Conservation (phyloP, 805 yeast species). For the Candida dajiaensis region DNA sequence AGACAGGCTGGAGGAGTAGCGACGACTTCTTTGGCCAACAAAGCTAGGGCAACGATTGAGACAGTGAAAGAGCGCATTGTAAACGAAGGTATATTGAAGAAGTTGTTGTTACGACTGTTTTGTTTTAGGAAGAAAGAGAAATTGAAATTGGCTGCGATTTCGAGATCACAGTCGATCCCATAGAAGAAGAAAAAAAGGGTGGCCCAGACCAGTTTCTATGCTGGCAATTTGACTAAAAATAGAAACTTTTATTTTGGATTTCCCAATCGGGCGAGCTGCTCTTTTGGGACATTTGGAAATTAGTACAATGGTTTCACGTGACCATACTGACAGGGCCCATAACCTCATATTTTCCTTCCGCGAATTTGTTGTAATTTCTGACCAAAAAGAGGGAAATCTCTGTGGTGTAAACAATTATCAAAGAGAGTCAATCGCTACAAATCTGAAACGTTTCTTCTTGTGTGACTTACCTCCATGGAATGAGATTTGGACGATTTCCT, state of each 20-base stretch:
- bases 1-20: slow-evolving; percentile 89
- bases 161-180: neutral
- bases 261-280: neutral
- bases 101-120: neutral
- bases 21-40: slow-evolving; percentile 24
- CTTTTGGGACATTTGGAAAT: neutral
- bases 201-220: neutral
- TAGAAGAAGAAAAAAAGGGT: neutral
- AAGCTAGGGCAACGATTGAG: slow-evolving; percentile 14
- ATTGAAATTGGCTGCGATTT: neutral
- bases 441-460: neutral
- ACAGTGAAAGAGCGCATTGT: slow-evolving; percentile 11
- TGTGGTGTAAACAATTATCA: too few species aligned
- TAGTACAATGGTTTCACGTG: neutral
- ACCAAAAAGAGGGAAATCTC: too few species aligned
- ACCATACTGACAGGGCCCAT: neutral
- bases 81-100: neutral
- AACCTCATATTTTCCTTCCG: too few species aligned
- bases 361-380: too few species aligned
- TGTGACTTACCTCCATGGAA: neutral
- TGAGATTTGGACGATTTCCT: neutral
- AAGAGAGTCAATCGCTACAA: neutral
- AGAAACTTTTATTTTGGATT: neutral
- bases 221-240: neutral
- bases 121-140: neutral